Base-by-base conservation (phyloP, 2,329 filamentous ascomycete genomes). In the Neofusicoccum cordaticola region DNA sequence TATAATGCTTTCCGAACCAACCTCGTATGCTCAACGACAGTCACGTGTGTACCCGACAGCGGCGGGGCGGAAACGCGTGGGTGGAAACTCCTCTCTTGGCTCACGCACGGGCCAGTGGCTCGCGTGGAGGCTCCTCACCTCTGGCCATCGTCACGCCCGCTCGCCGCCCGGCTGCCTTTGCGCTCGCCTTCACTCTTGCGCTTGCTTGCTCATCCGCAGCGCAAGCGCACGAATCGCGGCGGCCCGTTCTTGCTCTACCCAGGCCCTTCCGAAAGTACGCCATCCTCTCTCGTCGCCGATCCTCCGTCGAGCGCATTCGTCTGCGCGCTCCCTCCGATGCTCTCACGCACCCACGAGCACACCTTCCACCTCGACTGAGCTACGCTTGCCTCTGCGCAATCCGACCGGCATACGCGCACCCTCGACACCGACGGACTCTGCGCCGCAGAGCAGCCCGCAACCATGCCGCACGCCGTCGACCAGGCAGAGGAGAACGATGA, bases 391-490 rank as follows among this genome's bases (percentile, higher is more conserved):
- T 34, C 39, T 45, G 42, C 41, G 19, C 17, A 47, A 11, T n/a
- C 39, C 15, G 6, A 7, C 31, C 7, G 3, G 4, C 17, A 39
- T n/a, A 22, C n/a, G 11, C 48, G 31, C 17, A 9, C 11, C n/a
- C 41, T 9, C 41, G 13, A 37, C 5, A 12, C 7, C 11, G 39
- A 37, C 27, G 3, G 3, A 1, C 17, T 6, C n/a, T 8, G 3
- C 12, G 19, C 12, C 5, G 41, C 17, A 47, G 42, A 35, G 31
- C 7, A 19, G 31, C 17, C 17, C 12, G 15, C 31, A 48, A 68
- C 15, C 47, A 79, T 79, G 77, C 77, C 77, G 45, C 77, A 79
- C 71, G 76, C 77, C 3, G 72, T 73, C 51, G 66, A 68, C 42
- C 22, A 57, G 22, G 56, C 60, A 17, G 67, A 68, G 41, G 51